A percentile compares a stretch with the other conserved stretches of the same genome.
These are phyloP conservation scores for Castanospermum australe DNA, from an alignment of 306 rosid genomes.

Conservation along the genomic window DNA sequence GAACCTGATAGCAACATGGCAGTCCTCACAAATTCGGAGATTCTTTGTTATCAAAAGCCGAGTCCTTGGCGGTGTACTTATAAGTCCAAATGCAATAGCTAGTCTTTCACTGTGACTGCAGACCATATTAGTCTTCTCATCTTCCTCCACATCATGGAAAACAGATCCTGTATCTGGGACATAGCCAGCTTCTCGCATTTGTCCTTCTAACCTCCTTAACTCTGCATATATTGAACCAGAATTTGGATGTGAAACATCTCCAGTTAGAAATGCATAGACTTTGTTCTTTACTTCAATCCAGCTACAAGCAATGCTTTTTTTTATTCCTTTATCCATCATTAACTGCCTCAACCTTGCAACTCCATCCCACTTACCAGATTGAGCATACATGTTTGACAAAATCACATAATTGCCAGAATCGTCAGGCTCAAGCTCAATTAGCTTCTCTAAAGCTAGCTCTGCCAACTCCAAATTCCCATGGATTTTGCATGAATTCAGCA, in stretches of 20 bases:
- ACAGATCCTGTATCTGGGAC: constrained; percentile 61
- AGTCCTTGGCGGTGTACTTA: constrained; percentile 58
- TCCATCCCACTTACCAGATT: constrained; percentile 79
- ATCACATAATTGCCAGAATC: constrained; percentile 75
- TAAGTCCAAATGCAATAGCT: constrained; percentile 84
- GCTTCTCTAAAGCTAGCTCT: constrained; percentile 59
- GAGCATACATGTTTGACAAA: constrained; percentile 77
- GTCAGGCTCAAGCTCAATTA: constrained; percentile 64
- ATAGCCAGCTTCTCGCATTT: constrained; percentile 80
- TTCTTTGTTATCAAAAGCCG: constrained; percentile 74
- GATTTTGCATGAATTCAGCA: constrained; percentile 60
- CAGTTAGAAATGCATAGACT: constrained; percentile 64
- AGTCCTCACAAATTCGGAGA: constrained; percentile 71
- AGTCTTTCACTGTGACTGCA: constrained; percentile 78
- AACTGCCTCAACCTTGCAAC: constrained; percentile 64
- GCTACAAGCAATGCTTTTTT: constrained; percentile 75
- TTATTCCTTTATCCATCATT: constrained; percentile 59
- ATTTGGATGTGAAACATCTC: constrained; percentile 64
- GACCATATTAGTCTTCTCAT: constrained; percentile 66
- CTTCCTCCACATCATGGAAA: constrained; percentile 84
- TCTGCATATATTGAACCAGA: constrained; percentile 64
- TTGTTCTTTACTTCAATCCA: constrained; percentile 77
- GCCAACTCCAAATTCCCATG: constrained; percentile 65
- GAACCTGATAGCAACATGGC: constrained; percentile 77
- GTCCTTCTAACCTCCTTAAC: constrained; percentile 56